Evolutionary conservation across 2,329 filamentous ascomycete genomes (phyloP).

Genomic region (Thielaviopsis punctulata): DNA sequence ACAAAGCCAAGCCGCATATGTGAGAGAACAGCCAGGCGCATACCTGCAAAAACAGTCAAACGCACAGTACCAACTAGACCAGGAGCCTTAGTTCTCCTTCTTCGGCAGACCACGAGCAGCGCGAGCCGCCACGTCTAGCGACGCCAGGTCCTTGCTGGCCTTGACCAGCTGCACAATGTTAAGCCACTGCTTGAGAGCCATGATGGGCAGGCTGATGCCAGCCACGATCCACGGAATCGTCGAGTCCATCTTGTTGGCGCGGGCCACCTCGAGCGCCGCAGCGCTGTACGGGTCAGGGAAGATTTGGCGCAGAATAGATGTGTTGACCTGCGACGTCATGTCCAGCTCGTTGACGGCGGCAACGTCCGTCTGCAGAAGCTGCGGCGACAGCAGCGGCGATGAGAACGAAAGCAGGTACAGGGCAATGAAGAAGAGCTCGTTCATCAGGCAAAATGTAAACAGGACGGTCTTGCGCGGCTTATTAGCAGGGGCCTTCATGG

Average conservation of each 20-base stretch:
- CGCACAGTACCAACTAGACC: neutral
- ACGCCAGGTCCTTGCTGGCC: constrained; percentile 78
- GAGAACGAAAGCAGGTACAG: constrained; percentile 96
- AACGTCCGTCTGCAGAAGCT: constrained; percentile 42
- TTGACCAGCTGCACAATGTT: constrained; percentile 90
- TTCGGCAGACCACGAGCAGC: constrained; percentile 34
- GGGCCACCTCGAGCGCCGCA: constrained; percentile 77
- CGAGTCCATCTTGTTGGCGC: constrained; percentile 83
- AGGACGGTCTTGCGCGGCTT: constrained; percentile 51
- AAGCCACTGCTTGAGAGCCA: constrained; percentile 82
- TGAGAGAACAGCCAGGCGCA: neutral
- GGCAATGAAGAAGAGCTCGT: constrained; percentile 96
- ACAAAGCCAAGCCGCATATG: neutral
- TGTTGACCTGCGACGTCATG: constrained; percentile 52
- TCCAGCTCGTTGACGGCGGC: constrained; percentile 26
- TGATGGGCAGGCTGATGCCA: constrained; percentile 65
- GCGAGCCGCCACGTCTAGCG: constrained; percentile 63
- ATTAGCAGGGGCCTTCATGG: neutral
- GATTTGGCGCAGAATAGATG: constrained; percentile 52
- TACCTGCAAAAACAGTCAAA: neutral
- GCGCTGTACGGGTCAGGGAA: constrained; percentile 86
- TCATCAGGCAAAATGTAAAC: constrained; percentile 76
- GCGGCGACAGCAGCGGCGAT: constrained; percentile 73
- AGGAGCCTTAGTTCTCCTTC: constrained; percentile 19
- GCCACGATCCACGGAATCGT: constrained; percentile 54